A percentile compares a stretch with the other conserved stretches of the same genome.
Evolutionary conservation across 2,329 filamentous ascomycete genomes (phyloP).

Genomic region (Talaromyces sp.): DNA sequence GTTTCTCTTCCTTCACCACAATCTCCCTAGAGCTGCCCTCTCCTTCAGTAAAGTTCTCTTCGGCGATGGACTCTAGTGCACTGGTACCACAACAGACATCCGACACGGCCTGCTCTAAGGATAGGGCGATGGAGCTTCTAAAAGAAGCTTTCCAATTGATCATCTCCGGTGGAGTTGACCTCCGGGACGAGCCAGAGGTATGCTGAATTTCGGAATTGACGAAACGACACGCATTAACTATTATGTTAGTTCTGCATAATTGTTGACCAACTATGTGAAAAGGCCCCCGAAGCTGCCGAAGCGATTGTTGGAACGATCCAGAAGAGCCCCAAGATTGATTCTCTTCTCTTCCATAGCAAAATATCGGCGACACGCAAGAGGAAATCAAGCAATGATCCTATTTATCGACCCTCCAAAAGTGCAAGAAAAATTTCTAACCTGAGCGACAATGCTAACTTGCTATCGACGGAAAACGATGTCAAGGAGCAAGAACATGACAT

Average conservation of each 20-base stretch:
- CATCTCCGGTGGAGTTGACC: neutral
- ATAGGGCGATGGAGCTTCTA: neutral
- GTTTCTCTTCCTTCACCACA: neutral
- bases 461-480: neutral
- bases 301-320: neutral
- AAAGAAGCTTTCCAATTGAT: neutral
- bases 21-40: too few species aligned
- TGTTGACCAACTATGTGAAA: slow-evolving; percentile 1
- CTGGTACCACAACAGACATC: neutral
- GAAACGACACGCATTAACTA: neutral
- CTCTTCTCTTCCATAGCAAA: neutral
- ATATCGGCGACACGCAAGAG: neutral
- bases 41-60: too few species aligned
- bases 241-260: neutral
- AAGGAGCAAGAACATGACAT: neutral
- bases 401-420: neutral
- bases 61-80: too few species aligned
- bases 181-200: neutral
- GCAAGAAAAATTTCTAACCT: neutral
- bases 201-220: neutral
- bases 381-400: neutral
- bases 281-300: neutral
- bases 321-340: neutral
- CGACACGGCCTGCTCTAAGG: neutral
- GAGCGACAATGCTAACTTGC: neutral